Conservation (phyloP, 106 monocot genomes). For the Gastrodia elata region DNA sequence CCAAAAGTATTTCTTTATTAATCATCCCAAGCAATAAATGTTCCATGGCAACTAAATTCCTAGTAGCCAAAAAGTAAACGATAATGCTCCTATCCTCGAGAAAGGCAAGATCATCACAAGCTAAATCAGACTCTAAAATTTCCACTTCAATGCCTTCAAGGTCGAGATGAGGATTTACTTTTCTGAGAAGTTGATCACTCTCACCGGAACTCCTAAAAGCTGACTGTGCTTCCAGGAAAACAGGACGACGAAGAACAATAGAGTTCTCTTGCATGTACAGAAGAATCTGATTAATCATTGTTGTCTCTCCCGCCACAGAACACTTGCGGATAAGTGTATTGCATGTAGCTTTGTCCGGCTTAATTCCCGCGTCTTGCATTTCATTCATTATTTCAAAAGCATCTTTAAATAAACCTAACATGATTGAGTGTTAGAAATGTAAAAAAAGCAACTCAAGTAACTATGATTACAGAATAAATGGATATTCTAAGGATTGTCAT, state of each 20-base stretch:
- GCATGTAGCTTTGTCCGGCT: slow-evolving; percentile 80
- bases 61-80: slow-evolving; percentile 36
- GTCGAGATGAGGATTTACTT: slow-evolving; percentile 70
- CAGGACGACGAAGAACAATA: slow-evolving; percentile 66
- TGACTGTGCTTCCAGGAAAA: slow-evolving; percentile 63
- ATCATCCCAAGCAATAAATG: slow-evolving; percentile 32
- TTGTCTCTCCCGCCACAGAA: slow-evolving; percentile 47
- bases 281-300: slow-evolving; percentile 50
- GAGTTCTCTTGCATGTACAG: slow-evolving; percentile 60
- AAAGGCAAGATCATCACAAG: slow-evolving; percentile 13
- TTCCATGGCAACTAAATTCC: slow-evolving; percentile 48
- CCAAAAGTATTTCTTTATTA: slow-evolving; percentile 23
- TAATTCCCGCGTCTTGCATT: slow-evolving; percentile 64
- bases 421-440: neutral
- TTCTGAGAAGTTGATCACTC: slow-evolving; percentile 60
- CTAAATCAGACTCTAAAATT: slow-evolving; percentile 10
- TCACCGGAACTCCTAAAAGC: slow-evolving; percentile 34
- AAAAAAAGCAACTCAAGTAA: neutral
- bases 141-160: slow-evolving; percentile 45
- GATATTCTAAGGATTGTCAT: neutral
- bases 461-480: neutral
- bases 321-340: slow-evolving; percentile 75
- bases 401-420: slow-evolving; percentile 66
- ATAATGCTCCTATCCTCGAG: slow-evolving; percentile 43
- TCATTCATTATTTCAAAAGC: slow-evolving; percentile 46